A percentile compares a stretch with the other conserved stretches of the same genome.
These are phyloP conservation scores for Fusarium vanettenii DNA, from an alignment of 2,329 filamentous ascomycete species.

Conservation along the genomic window DNA sequence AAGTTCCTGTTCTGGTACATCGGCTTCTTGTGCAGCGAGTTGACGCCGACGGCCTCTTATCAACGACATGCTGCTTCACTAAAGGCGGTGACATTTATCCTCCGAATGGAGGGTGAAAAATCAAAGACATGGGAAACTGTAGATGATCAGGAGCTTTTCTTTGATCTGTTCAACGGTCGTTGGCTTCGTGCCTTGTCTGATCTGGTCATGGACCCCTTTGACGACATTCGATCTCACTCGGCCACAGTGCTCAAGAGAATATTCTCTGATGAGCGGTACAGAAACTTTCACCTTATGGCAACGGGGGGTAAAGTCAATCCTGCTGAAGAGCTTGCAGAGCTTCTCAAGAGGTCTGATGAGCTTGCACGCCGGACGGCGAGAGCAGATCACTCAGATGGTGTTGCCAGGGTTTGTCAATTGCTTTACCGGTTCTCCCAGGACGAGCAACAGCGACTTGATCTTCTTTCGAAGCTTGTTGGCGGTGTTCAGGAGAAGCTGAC, in stretches of 20 bases:
- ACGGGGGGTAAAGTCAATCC: constrained; percentile 23
- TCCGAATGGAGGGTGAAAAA: constrained; percentile 75
- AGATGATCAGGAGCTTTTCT: constrained; percentile 55
- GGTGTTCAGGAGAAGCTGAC: constrained; percentile 74
- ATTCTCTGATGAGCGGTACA: constrained; percentile 55
- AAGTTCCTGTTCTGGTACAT: constrained; percentile 82
- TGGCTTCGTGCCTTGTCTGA: constrained; percentile 78
- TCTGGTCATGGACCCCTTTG: constrained; percentile 88
- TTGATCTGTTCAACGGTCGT: constrained; percentile 56
- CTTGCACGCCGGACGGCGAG: constrained; percentile 78
- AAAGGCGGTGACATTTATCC: constrained; percentile 74
- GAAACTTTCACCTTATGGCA: constrained; percentile 37
- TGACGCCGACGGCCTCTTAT: constrained; percentile 86
- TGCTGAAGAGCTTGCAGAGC: constrained; percentile 54
- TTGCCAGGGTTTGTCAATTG: constrained; percentile 80
- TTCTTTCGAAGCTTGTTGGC: constrained; percentile 69
- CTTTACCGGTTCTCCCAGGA: constrained; percentile 68
- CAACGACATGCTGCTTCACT: constrained; percentile 87
- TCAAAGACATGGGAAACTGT: constrained; percentile 52
- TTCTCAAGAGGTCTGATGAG: constrained; percentile 64
- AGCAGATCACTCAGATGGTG: constrained; percentile 92
- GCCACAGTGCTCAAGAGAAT: constrained; percentile 61
- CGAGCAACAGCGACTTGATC: constrained; percentile 55
- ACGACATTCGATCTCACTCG: constrained; percentile 80
- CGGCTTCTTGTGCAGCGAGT: constrained; percentile 76